Percentiles rank a stretch among this genome's conserved stretches.
phyloP scores from a whole-genome alignment of 2,329 filamentous ascomycete species.

The Trichoderma sp. region DNA sequence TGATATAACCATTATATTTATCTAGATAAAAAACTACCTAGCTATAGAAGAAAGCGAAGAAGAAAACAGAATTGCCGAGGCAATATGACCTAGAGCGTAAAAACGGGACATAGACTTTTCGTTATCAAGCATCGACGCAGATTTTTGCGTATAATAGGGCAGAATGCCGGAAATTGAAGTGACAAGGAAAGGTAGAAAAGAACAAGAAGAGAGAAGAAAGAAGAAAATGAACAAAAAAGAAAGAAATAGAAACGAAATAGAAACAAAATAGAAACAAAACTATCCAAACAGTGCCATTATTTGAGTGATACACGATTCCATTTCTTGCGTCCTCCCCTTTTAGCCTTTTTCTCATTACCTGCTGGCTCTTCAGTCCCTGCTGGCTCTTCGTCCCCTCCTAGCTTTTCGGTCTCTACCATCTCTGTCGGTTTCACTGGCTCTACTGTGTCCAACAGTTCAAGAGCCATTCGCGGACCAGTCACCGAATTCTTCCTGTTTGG shows the following conservation, averaged over 20 bases:
- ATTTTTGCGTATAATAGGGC: not conserved
- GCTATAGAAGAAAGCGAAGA: not conserved
- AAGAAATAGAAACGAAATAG: too few relatives aligned
- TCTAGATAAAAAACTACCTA: not conserved
- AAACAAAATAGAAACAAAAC: not conserved
- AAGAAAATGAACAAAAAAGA: too few relatives aligned
- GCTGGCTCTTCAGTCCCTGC: not conserved
- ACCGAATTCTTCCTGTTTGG: not conserved
- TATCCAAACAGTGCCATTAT: not conserved
- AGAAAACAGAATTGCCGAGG: not conserved
- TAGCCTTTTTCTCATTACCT: not conserved
- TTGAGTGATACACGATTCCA: not conserved
- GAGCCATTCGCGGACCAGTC: not conserved
- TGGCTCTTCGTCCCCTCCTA: not conserved
- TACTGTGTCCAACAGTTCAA: not conserved
- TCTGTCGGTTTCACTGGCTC: not conserved
- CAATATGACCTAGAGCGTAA: too few relatives aligned
- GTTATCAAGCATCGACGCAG: not conserved
- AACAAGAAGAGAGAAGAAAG: too few relatives aligned
- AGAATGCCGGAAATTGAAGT: not conserved
- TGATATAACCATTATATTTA: not conserved
- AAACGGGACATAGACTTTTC: too few relatives aligned
- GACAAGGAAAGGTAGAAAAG: not conserved
- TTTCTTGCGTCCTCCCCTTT: conserved; percentile 9
- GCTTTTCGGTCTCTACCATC: not conserved